A percentile compares a stretch with the other conserved stretches of the same genome.
These are phyloP conservation scores for Saccharomyces pastorianus DNA, from an alignment of 1,139 yeast species.

Conservation along the genomic window DNA sequence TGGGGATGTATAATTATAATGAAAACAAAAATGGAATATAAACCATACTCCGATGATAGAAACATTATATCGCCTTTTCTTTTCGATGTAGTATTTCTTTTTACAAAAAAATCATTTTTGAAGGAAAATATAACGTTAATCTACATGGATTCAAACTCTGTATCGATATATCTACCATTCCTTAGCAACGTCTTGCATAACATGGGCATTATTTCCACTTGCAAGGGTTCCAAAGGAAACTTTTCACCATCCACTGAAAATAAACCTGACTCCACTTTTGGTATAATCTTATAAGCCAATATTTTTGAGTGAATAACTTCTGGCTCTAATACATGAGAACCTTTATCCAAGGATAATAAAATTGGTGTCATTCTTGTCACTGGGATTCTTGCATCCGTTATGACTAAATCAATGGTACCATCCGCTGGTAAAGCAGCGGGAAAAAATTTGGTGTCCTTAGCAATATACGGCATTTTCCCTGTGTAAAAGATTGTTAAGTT, in stretches of 20 bases:
- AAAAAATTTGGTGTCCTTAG: slow-evolving; percentile 75
- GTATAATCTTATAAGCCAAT: slow-evolving; percentile 65
- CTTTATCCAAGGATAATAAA: slow-evolving; percentile 60
- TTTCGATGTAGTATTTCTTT: not conserved
- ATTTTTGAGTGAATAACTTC: slow-evolving; percentile 70
- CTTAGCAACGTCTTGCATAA: slow-evolving; percentile 35
- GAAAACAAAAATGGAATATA: slow-evolving; percentile 3
- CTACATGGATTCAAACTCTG: slow-evolving; percentile 22
- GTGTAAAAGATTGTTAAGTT: slow-evolving; percentile 69
- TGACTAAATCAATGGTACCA: slow-evolving; percentile 74
- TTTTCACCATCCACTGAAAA: slow-evolving; percentile 86
- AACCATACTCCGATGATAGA: slow-evolving; percentile 1
- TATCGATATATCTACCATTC: slow-evolving; percentile 34
- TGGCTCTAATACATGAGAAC: slow-evolving; percentile 62
- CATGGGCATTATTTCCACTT: slow-evolving; percentile 66
- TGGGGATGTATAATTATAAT: slow-evolving; percentile 1
- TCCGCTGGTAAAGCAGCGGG: slow-evolving; percentile 90
- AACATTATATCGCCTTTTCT: not conserved
- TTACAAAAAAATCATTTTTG: not conserved
- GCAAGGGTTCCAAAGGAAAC: slow-evolving; percentile 69
- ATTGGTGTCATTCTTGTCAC: slow-evolving; percentile 48
- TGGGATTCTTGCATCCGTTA: slow-evolving; percentile 58
- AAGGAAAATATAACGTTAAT: not conserved
- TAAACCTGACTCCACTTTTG: slow-evolving; percentile 48
- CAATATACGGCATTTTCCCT: slow-evolving; percentile 88